Evolutionary conservation across 192 early-diverging fungal species (phyloP), one percentile per base, ranked within the genome.

Genomic region (Rhizoclosmatium sp.): DNA sequence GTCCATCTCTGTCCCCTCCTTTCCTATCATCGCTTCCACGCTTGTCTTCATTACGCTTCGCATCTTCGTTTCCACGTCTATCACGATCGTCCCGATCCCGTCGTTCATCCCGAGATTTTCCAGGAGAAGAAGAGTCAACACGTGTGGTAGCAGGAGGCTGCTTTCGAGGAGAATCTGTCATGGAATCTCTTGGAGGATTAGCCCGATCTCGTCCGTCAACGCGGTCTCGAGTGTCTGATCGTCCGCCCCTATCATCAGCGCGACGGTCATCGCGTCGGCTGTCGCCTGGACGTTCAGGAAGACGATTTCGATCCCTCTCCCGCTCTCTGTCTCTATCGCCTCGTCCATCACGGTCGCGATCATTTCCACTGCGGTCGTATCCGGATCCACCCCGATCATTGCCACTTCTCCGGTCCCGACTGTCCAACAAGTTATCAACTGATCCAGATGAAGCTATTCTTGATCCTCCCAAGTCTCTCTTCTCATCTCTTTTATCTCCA

Each of bases 21-120:
- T 69, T 49, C 41, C 69, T 39, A 19, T 42, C 45, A 3, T 47
- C 39, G 2, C 44, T 42, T 21, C n/a, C 64, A n/a, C 48, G 12
- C 49, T 69, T 69, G 31, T 48, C 76, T 77, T 77, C 76, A 46
- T 49, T 19, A 23, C 67, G 67, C 45, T 69, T 69, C 31, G 46
- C 23, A 47, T 69, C 67, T 2, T 31, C 31, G 31, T 31, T 31
- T 31, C 44, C 67, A 12, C 67, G 67, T 16, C 46, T 69, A 3
- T 21, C 46, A 21, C 46, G 14, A 7, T 69, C 46, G 19, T 44
- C 14, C 2, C 45, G 16, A 40, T 44, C 31, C 2, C 40, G n/a
- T 10, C 12, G 40, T n/a, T 69, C 42, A 47, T 47, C 46, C 14
- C 67, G 67, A 23, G 42, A 7, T 42, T 14, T 47, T 42, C 14